A percentile compares a stretch with the other conserved stretches of the same genome.
Evolutionary conservation across 306 rosid species (phyloP).

Genomic region (Casuarina cunninghamiana): DNA sequence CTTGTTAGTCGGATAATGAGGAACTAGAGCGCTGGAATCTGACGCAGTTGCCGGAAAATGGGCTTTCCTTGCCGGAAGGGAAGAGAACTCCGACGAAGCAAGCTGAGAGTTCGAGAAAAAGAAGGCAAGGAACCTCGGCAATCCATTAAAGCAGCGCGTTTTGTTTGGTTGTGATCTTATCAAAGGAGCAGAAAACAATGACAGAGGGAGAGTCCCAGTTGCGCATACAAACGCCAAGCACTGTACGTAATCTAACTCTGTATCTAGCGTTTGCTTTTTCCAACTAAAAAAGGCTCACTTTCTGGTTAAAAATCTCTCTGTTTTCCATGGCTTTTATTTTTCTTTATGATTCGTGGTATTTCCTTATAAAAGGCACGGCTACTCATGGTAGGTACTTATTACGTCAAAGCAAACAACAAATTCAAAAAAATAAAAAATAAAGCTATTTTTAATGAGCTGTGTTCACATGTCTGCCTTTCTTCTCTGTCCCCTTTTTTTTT

Average conservation of each 20-base stretch:
- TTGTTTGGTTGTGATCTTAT: conserved; percentile 37
- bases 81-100: conserved; percentile 24
- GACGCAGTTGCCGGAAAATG: conserved; percentile 26
- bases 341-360: too few species aligned
- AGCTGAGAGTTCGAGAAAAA: conserved; percentile 38
- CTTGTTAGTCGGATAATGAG: conserved; percentile 8
- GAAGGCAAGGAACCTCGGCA: conserved; percentile 25
- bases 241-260: conserved; percentile 19
- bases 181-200: conserved; percentile 34
- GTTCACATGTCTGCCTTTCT: background rate
- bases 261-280: background rate
- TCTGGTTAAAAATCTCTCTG: background rate
- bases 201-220: background rate
- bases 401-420: too few species aligned
- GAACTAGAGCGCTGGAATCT: conserved; percentile 37
- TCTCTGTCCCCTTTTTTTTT: background rate
- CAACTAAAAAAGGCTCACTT: background rate
- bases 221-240: conserved; percentile 11
- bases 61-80: conserved; percentile 29
- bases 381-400: too few species aligned
- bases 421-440: too few species aligned
- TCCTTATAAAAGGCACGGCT: too few species aligned
- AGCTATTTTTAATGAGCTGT: background rate
- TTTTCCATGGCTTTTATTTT: background rate
- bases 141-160: conserved; percentile 39